Base-by-base conservation (phyloP, 768 basidiomycete species). In the Glaciozyma martinii region DNA sequence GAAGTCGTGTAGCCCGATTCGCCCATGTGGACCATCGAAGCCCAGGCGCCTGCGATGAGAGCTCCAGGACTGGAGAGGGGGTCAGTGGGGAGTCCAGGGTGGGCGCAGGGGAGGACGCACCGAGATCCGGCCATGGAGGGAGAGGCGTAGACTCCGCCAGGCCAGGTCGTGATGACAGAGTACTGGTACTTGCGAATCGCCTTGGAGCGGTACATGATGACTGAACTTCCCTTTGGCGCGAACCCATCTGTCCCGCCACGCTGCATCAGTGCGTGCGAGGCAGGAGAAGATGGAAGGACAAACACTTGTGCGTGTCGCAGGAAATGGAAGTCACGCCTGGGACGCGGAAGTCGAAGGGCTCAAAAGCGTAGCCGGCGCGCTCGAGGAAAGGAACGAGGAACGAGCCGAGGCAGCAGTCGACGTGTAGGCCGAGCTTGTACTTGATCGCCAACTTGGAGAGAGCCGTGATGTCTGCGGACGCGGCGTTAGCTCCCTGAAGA, bases 351-450 rank as follows among this genome's bases (percentile, higher is more conserved):
- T 98, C 94, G 74, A 97, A 98, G 0, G 84, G 86, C 44, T 57
- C 67, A 37, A 44, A 53, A 30, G 40, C 50, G 52, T 67, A 71
- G 6, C 77, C 75, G 18, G 74, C 70, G 68, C 83, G 78, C 72
- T 90, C 88, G 56, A 99, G 81, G 81, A 89, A 99, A 0, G 94
- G 92, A 66, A 97, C 82, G 68, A 97, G 87, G 77, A 98, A 95
- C 56, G 87, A 88, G 1, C 73, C 73, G 56, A 66, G 66, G 63
- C 69, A 70, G 63, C 69, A 70, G 52, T 70, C 69, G 63, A 70
- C 92, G 74, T 95, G 94, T 30, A 97, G 77, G 10, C 92, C 91
- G 61, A 93, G 80, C 23, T 87, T 86, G 75, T 92, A 77, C 69
- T 78, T 80, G 62, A 81, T 76, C 0, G 94, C 93, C 21, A 99